Evolutionary conservation across 108 stramenopile genomes (phyloP).

Genomic region (Mediolabrus comicus): DNA sequence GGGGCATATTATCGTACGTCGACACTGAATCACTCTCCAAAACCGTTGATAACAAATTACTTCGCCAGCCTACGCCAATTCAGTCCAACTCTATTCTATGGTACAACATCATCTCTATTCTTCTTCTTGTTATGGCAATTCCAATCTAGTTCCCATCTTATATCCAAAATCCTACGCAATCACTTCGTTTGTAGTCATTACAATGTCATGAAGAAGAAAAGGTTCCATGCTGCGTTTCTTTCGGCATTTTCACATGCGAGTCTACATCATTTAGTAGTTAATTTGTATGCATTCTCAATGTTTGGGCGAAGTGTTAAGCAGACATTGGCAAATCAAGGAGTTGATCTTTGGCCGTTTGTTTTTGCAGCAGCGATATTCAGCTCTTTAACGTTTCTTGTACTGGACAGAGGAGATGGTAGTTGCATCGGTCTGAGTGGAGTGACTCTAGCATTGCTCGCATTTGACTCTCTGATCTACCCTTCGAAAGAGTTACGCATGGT

Average conservation of each 20-base stretch:
- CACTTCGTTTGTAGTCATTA: conserved; percentile 58
- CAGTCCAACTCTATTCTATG: conserved; percentile 44
- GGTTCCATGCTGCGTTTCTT: conserved; percentile 48
- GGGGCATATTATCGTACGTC: conserved; percentile 18
- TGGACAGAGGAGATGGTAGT: conserved; percentile 27
- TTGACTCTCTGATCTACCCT: conserved; percentile 55
- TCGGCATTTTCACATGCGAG: conserved; percentile 66
- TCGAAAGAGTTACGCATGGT: conserved; percentile 46
- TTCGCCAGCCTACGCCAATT: conserved; percentile 9
- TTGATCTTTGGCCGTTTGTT: conserved; percentile 56
- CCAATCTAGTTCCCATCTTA: conserved; percentile 11
- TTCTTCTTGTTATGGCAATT: conserved; percentile 66
- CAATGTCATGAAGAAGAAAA: conserved; percentile 29
- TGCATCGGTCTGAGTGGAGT: conserved; percentile 77
- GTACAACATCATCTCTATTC: conserved; percentile 23
- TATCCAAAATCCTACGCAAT: conserved; percentile 25
- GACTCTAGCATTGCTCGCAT: conserved; percentile 61
- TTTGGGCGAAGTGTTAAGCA: conserved; percentile 51
- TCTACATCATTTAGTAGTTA: conserved; percentile 57
- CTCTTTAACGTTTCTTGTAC: conserved; percentile 32
- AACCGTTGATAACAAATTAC: conserved; percentile 27
- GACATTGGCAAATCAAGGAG: conserved; percentile 10
- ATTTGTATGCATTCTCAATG: conserved; percentile 53
- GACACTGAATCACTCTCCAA: conserved; percentile 9
- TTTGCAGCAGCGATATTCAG: conserved; percentile 49